Evolutionary conservation across 768 basidiomycete genomes (phyloP), one percentile per base, ranked within the genome.

Genomic region (Termitomyces sp.): DNA sequence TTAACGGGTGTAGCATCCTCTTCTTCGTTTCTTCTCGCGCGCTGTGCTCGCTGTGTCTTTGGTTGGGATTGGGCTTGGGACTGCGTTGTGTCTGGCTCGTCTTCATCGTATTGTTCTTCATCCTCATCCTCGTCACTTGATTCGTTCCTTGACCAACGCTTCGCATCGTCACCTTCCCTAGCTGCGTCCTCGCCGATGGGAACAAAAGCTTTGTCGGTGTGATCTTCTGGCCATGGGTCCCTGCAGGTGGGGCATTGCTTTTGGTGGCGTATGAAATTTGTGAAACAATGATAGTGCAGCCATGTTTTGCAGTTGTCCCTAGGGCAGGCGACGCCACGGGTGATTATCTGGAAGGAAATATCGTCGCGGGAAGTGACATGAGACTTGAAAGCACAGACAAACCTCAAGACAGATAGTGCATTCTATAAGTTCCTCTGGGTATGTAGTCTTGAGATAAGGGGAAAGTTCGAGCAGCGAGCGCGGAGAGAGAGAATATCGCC

Each of bases 351-450:
- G 12, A 56, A 29, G 21, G 17, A 23, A 45, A 25, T 9, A 5
- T 32, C 6, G 12, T 14, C 17, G 52, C 53, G 40, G 52, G 48
- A 41, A 43, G 10, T 11, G 19, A 23, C 4, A 35, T 12, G 2
- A 21, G 7, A 25, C 34, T 19, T 25, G 17, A 43, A 11, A 41
- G 29, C 41, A 34, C 19, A 17, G 19, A 11, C 68, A 14, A 54
- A 90, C 89, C 73, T 89, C 87, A 59, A 78, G 66, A 72, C 92
- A 95, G 47, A 87, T 80, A 2, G 81, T 82, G 64, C 92, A 95
- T 60, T 91, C 87, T 3, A 84, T 63, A 16, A 83, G 71, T 48
- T 91, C 87, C 2, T 90, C 85, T 0, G 84, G 76, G 67, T 86
- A 95, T 4, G 82, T 86, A 16, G 81, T 77, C 63, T 84, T 86